Evolutionary conservation across 371 early-diverging fungal genomes (phyloP), one percentile per base, ranked within the genome.

Genomic region (Mucor saturninus): DNA sequence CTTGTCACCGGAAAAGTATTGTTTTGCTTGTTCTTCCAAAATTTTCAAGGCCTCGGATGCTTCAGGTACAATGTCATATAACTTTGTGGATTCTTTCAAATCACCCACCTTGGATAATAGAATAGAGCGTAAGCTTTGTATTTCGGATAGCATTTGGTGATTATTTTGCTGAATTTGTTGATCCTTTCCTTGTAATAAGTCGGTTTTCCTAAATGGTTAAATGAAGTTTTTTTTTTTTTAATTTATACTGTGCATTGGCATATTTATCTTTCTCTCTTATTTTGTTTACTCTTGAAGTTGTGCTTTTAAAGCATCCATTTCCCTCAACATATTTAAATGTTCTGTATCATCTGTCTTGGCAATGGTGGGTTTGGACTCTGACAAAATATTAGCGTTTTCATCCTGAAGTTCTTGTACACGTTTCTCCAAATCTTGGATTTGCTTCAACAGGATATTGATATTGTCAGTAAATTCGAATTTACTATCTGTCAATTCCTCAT

Each of bases 361-460:
- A n/a, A n/a, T 35, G 2, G 13, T 45, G 6, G 48, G 48, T 39
- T 49, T 49, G 5, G 38, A 10, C 29, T 55, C 55, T 11, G 63
- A 39, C 54, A 75, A 71, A 7, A 73, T 51, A 32, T 64, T 61
- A 6, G 74, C 64, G 38, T 74, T 75, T 54, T 82, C 83, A 45
- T 73, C 64, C 56, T 85, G 79, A 35, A 83, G 53, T 26, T 84
- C 86, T 50, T 78, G 73, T 2, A 79, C 72, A 7, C 71, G 77
- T 39, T 80, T 83, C 65, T 88, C 87, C n/a, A 87, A 63, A 2
- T 81, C 72, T 31, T 70, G 62, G 6, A 88, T 86, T 56, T 86
- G 84, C 42, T 72, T 61, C 61, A 83, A 74, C 29, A 87, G 69
- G 4, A 61, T 69, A 15, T 83, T 81, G 56, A 80, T 80, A 46